Evolutionary conservation across 768 basidiomycete genomes (phyloP).

Genomic region (Boletales sp.): DNA sequence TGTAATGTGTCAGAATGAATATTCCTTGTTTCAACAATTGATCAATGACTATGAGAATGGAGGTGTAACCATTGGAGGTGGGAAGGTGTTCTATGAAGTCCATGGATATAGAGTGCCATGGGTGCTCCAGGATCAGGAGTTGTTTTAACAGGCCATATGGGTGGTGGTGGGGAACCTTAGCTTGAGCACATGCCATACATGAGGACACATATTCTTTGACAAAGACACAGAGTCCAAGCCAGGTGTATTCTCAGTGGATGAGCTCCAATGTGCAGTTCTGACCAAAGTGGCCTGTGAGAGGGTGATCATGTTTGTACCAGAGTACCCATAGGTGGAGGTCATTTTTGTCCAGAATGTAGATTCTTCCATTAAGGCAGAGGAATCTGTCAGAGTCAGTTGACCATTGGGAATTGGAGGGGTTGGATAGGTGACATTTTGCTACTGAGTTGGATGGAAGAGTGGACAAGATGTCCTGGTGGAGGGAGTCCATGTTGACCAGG

Average conservation of each 20-base stretch:
- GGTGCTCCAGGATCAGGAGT: not conserved
- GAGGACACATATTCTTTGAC: not conserved
- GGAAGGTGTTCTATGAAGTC: constrained; percentile 4
- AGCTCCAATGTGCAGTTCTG: not conserved
- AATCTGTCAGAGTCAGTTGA: not conserved
- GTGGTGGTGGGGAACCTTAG: not conserved
- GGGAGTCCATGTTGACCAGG: not conserved
- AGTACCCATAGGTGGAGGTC: not conserved
- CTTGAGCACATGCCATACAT: not conserved
- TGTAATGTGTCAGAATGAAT: not conserved
- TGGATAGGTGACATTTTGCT: not conserved
- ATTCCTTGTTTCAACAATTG: not conserved
- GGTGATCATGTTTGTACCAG: not conserved
- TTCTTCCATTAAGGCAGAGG: not conserved
- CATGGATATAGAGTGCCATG: constrained; percentile 3
- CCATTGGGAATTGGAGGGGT: not conserved
- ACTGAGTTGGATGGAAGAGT: not conserved
- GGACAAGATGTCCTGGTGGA: not conserved
- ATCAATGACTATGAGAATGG: not conserved
- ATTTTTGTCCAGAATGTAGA: not conserved
- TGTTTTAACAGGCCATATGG: not conserved
- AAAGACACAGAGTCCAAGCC: not conserved
- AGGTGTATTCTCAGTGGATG: not conserved
- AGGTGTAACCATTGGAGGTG: not conserved
- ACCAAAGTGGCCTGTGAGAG: not conserved